A percentile compares a stretch with the other conserved stretches of the same genome.
These are phyloP conservation scores for Beauveria asiatica DNA, from an alignment of 2,329 filamentous ascomycete species.

Conservation along the genomic window DNA sequence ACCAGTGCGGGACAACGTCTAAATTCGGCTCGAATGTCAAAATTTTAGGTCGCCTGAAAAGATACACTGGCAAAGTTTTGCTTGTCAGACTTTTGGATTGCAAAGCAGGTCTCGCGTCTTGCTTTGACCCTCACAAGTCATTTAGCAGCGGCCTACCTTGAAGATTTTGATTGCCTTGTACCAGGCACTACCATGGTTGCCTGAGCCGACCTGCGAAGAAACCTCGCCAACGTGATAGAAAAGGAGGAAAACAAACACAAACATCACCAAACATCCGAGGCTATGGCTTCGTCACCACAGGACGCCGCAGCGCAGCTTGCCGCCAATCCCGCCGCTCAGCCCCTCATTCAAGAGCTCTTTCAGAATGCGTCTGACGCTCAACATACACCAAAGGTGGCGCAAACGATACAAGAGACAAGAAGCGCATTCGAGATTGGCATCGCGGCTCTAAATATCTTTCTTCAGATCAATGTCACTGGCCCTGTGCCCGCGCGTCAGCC, in stretches of 20 bases:
- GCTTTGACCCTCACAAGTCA: neutral
- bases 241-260: neutral
- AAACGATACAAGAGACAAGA: neutral
- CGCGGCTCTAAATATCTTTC: slow-evolving; percentile 32
- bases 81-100: neutral
- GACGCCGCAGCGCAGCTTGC: slow-evolving; percentile 5
- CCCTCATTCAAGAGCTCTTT: slow-evolving; percentile 8
- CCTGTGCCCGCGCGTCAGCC: slow-evolving; percentile 51
- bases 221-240: neutral
- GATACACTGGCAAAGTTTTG: too few relatives aligned
- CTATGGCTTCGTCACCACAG: neutral
- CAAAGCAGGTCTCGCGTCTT: neutral
- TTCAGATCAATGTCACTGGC: slow-evolving; percentile 83
- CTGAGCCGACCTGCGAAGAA: neutral
- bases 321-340: neutral
- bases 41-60: neutral
- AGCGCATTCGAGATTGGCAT: slow-evolving; percentile 23
- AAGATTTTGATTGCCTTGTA: slow-evolving; percentile 4
- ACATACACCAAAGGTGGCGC: neutral
- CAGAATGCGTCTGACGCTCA: neutral
- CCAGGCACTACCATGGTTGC: neutral
- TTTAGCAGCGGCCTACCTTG: neutral
- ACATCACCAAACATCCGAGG: neutral
- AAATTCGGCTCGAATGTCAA: neutral
- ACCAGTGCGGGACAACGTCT: neutral